A percentile compares a stretch with the other conserved stretches of the same genome.
Evolutionary conservation across 768 basidiomycete species (phyloP).

Genomic region (Boletus vermiculosoides): DNA sequence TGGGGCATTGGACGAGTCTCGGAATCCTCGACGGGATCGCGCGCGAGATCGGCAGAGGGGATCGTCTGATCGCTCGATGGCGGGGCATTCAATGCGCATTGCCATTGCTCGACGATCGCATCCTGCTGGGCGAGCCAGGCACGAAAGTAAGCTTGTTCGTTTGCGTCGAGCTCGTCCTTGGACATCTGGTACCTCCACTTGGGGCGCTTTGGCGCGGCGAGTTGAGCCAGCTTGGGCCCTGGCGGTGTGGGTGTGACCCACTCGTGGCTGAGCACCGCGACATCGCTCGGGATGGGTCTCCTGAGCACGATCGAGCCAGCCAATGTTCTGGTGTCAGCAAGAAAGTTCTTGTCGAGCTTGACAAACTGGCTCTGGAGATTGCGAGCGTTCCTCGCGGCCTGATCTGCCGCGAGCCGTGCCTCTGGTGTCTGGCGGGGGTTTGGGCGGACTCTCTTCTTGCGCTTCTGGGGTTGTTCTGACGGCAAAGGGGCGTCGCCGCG

Average conservation of each 20-base stretch:
- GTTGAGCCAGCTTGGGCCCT: constrained; percentile 2
- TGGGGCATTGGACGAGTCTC: constrained; percentile 43
- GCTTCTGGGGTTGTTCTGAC: constrained; percentile 20
- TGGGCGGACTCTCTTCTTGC: constrained; percentile 5
- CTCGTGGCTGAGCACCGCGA: constrained; percentile 35
- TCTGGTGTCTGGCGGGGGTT: constrained; percentile 2
- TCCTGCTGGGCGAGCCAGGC: constrained; percentile 78
- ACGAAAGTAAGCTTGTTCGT: constrained; percentile 81
- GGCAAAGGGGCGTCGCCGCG: constrained; percentile 61
- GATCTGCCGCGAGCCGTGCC: constrained; percentile 20
- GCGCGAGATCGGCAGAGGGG: neutral
- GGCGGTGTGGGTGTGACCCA: constrained; percentile 3
- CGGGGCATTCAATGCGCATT: constrained; percentile 20
- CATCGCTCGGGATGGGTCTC: constrained; percentile 52
- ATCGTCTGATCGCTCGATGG: constrained; percentile 4
- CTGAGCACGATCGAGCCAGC: constrained; percentile 52
- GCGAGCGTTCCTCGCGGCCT: constrained; percentile 42
- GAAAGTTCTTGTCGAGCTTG: constrained; percentile 54
- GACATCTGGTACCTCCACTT: constrained; percentile 86
- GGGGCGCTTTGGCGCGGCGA: constrained; percentile 59
- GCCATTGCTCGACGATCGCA: constrained; percentile 52
- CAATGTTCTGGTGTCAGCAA: constrained; percentile 57
- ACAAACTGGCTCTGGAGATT: constrained; percentile 71
- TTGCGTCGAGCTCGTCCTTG: constrained; percentile 85
- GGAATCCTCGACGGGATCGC: constrained; percentile 11